phyloP scores from a whole-genome alignment of 495 filamentous ascomycete species.

The Aspergillus conjunctus region DNA sequence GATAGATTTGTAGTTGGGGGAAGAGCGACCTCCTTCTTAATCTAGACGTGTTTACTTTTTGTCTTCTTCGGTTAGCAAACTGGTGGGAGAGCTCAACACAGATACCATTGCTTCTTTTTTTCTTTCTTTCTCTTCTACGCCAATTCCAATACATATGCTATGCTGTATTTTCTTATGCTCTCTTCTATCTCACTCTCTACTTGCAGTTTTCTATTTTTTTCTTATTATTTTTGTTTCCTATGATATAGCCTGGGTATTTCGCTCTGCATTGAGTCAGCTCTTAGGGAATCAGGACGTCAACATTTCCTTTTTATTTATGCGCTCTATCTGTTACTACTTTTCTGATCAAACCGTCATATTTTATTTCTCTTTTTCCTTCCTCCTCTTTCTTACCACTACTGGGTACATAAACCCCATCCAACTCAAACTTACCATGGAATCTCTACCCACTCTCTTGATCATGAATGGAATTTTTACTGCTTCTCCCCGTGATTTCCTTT shows the following conservation, averaged over 20 bases:
- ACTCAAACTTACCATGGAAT: neutral
- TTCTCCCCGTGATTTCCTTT: too few species aligned
- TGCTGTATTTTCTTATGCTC: neutral
- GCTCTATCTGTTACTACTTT: neutral
- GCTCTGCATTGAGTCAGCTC: constrained; percentile 8
- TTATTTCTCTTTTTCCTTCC: neutral
- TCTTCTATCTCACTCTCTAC: constrained; percentile 5
- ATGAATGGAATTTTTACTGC: neutral
- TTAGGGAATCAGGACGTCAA: constrained; percentile 13
- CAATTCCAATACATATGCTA: neutral
- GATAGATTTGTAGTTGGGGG: constrained; percentile 75
- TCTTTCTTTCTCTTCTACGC: neutral
- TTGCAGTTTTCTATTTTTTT: constrained; percentile 13
- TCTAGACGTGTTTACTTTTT: constrained; percentile 7
- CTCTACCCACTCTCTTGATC: neutral
- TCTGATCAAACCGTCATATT: neutral
- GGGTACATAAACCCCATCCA: too few species aligned
- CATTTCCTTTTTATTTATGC: neutral
- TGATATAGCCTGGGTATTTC: constrained; percentile 19
- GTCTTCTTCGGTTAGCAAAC: constrained; percentile 11
- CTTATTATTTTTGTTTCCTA: constrained; percentile 12
- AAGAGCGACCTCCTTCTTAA: constrained; percentile 9
- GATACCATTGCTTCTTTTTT: constrained; percentile 20
- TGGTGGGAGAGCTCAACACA: constrained; percentile 13
- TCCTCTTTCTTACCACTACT: neutral